A percentile compares a stretch with the other conserved stretches of the same genome.
Conservation (phyloP, 2,329 filamentous ascomycete genomes). For the Diaporthe longicolla region DNA sequence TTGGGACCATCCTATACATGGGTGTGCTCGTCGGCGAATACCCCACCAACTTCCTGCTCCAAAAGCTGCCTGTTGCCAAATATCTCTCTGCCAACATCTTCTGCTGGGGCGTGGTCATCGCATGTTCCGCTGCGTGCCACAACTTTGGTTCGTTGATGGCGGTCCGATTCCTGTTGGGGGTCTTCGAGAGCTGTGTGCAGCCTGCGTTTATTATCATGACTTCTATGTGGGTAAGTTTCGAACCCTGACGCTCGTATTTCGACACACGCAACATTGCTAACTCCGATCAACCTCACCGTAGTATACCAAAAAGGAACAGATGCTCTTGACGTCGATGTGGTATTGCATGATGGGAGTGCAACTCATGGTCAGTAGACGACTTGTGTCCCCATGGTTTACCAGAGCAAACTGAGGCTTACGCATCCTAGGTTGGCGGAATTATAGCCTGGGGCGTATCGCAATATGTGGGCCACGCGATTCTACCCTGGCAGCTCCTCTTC, state of each 20-base stretch:
- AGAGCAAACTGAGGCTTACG: background rate
- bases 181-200: constrained; percentile 61
- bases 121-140: constrained; percentile 52
- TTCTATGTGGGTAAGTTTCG: constrained; percentile 50
- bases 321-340: constrained; percentile 46
- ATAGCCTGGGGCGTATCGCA: constrained; percentile 56
- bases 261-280: background rate
- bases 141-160: constrained; percentile 57
- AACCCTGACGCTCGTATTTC: background rate
- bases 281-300: background rate
- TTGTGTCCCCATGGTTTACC: no score
- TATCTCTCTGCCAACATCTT: constrained; percentile 56
- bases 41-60: constrained; percentile 55
- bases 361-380: constrained; percentile 18
- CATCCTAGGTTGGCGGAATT: constrained; percentile 51
- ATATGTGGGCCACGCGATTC: constrained; percentile 48
- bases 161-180: constrained; percentile 59
- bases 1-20: constrained; percentile 58
- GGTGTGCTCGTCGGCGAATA: constrained; percentile 59
- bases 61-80: constrained; percentile 56
- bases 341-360: constrained; percentile 42
- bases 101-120: constrained; percentile 58
- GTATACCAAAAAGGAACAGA: constrained; percentile 58
- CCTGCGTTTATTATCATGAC: constrained; percentile 60
- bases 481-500: constrained; percentile 60